Conservation (phyloP, 371 early-diverging fungal species). For the Haplosporangium sp. region DNA sequence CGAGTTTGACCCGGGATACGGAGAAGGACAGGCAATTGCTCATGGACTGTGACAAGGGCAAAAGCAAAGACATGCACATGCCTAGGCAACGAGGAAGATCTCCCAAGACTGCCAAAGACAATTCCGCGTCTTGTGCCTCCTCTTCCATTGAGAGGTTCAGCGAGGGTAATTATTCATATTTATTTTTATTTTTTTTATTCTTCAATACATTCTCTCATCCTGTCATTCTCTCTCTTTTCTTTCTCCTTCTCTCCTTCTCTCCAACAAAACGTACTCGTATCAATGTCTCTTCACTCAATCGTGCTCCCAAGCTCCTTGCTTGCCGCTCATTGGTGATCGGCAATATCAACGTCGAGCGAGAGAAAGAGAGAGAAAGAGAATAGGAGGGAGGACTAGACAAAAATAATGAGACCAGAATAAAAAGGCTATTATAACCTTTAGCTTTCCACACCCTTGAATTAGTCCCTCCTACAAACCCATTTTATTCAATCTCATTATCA, state of each 20-base stretch:
- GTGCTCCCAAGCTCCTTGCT: conserved; percentile 2
- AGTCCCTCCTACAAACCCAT: not conserved
- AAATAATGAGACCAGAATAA: conserved; percentile 1
- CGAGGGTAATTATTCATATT: conserved; percentile 24
- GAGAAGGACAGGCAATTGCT: conserved; percentile 14
- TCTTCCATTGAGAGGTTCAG: conserved; percentile 18
- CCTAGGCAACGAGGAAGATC: not conserved
- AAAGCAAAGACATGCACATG: conserved; percentile 15
- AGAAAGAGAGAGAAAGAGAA: conserved; percentile 11
- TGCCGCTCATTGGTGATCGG: not conserved
- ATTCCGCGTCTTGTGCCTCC: conserved; percentile 2
- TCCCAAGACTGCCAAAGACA: not conserved
- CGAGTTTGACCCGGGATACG: conserved; percentile 22
- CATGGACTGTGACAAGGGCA: conserved; percentile 20
- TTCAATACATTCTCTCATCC: conserved; percentile 2
- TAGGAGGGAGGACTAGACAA: not conserved
- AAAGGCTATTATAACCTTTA: not conserved
- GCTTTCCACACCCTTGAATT: not conserved
- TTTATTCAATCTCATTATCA: not conserved
- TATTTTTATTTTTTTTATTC: conserved; percentile 8
- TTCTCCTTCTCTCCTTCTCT: not conserved
- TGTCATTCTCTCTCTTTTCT: not conserved
- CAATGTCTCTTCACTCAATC: conserved; percentile 4
- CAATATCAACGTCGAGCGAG: conserved; percentile 4
- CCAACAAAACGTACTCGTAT: not conserved